Conservation (phyloP, 805 yeast species). For the Candida cerambycidarum region DNA sequence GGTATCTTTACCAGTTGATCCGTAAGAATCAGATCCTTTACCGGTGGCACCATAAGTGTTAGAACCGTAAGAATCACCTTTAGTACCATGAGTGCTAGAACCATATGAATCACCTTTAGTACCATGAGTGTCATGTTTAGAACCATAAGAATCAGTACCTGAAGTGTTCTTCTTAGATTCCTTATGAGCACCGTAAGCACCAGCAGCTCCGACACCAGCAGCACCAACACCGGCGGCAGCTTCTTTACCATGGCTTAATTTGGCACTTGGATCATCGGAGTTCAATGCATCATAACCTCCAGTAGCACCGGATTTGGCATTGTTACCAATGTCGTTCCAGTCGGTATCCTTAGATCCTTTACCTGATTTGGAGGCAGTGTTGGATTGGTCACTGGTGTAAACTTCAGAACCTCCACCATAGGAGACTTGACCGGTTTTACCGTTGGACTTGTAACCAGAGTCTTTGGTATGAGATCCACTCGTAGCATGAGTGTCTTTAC, state of each 20-base stretch:
- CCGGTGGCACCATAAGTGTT: not conserved
- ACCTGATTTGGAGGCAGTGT: not conserved
- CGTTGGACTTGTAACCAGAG: constrained; percentile 1
- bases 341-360: constrained; percentile 3
- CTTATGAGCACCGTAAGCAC: constrained; percentile 12
- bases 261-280: constrained; percentile 13
- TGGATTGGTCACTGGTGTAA: constrained; percentile 3
- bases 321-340: constrained; percentile 11
- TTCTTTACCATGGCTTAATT: constrained; percentile 14
- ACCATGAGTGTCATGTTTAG: constrained; percentile 8
- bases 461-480: constrained; percentile 10
- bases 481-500: constrained; percentile 10
- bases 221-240: constrained; percentile 16
- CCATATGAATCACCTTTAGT: not conserved
- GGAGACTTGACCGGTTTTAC: constrained; percentile 10
- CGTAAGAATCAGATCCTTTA: too few relatives aligned
- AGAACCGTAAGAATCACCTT: constrained; percentile 4
- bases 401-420: constrained; percentile 9
- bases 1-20: too few relatives aligned
- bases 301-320: constrained; percentile 11
- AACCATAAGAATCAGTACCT: constrained; percentile 6
- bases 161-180: constrained; percentile 4
- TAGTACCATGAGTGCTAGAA: not conserved
- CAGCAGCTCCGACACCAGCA: constrained; percentile 18
- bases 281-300: constrained; percentile 9